Conservation (phyloP, 169 alveolate genomes). For the Plasmodium vinckei region DNA sequence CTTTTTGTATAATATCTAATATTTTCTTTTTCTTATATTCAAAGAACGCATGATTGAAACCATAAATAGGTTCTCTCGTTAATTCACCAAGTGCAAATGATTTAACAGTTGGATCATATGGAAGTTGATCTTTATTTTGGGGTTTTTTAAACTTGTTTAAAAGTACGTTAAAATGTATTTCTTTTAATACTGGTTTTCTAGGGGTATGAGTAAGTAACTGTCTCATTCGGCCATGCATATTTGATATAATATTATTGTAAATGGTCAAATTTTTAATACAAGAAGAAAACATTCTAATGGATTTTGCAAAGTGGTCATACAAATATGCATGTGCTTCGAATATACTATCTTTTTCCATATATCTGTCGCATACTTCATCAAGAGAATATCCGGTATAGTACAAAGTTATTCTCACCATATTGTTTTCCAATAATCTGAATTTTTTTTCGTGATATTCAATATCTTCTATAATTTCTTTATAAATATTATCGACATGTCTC, state of each 20-base stretch:
- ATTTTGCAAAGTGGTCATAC: neutral
- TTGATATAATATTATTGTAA: conserved; percentile 19
- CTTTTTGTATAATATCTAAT: conserved; percentile 14
- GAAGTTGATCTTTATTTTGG: neutral
- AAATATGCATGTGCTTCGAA: too few relatives aligned
- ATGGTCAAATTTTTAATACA: conserved; percentile 39
- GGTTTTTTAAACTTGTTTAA: conserved; percentile 16
- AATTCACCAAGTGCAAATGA: conserved; percentile 22
- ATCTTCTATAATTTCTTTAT: conserved; percentile 14
- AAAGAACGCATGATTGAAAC: conserved; percentile 32
- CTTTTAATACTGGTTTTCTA: conserved; percentile 1
- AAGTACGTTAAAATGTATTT: conserved; percentile 20
- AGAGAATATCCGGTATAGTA: conserved; percentile 8
- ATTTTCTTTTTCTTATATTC: conserved; percentile 48
- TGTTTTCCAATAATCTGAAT: conserved; percentile 7
- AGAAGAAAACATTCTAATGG: neutral
- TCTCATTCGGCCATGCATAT: conserved; percentile 26
- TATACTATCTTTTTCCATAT: neutral
- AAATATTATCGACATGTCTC: conserved; percentile 9
- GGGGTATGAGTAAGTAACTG: conserved; percentile 28
- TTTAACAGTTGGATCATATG: conserved; percentile 28
- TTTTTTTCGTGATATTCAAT: conserved; percentile 5
- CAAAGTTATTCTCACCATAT: conserved; percentile 1
- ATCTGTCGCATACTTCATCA: conserved; percentile 1
- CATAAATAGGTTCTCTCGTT: conserved; percentile 48